Base-by-base conservation (phyloP, 345 rosid species). In the Noccaea caerulescens region DNA sequence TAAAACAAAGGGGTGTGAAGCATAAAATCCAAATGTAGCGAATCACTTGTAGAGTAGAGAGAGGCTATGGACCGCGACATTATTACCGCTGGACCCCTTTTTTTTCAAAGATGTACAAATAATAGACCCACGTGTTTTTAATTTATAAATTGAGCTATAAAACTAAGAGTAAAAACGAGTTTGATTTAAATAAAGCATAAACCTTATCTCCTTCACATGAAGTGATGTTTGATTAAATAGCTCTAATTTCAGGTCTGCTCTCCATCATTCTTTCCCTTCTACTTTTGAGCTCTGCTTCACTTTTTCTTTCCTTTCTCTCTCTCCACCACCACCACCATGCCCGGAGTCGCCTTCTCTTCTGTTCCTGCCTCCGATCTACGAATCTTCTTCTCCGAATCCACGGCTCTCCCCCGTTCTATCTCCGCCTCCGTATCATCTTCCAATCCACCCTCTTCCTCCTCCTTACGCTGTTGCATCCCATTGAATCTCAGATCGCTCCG, bases 281-380 rank as follows among this genome's bases (percentile, higher is more conserved):
- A 49, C 75, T 63, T 76, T 75, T 61, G 36, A 59, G 50, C 65
- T 68, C 56, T 53, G 70, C 53, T 63, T 55, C 71, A 44, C 59
- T 58, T 57, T 62, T 50, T 16, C 20, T 10, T 3, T 0, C 13
- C 36, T 7, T 34, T 7, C 7, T 18, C 37, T 67, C 61, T 38
- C 59, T 20, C 18, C n/a, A 18, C 38, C 18, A 72, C 46, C 52
- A 18, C 16, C 36, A 72, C 46, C 52, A 89, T 90, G 91, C 43
- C 85, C 16, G 77, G 76, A 45, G 72, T 80, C 77, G 81, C 66
- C 16, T 75, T 70, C 45, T 70, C 71, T 51, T 34, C 75, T 68
- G 75, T 68, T 62, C 36, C 82, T 33, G 14, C 77, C 61, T 25
- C 76, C 47, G 45, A 72, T 66, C 58, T 70, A 4, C 23, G 68